These are phyloP conservation scores for Pseudogymnoascus pannorum DNA, from an alignment of 2,329 filamentous ascomycete genomes.

Conservation along the genomic window DNA sequence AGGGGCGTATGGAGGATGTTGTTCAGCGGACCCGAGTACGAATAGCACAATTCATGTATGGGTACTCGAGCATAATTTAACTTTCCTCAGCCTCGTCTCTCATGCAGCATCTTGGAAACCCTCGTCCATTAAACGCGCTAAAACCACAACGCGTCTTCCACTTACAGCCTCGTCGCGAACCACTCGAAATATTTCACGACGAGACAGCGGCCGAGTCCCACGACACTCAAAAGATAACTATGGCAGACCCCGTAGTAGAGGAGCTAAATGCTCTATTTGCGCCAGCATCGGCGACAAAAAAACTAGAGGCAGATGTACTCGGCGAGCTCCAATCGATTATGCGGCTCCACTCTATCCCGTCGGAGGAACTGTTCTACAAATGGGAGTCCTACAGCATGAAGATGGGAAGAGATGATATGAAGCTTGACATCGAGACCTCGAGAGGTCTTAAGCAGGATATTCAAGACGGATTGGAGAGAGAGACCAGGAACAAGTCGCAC, in stretches of 20 bases:
- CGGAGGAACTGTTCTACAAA: conserved; percentile 92
- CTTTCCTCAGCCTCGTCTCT: conserved; percentile 6
- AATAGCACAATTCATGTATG: conserved; percentile 6
- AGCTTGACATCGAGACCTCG: conserved; percentile 61
- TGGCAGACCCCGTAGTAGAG: conserved; percentile 18
- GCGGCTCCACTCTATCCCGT: conserved; percentile 69
- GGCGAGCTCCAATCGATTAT: conserved; percentile 79
- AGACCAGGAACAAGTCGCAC: conserved; percentile 59
- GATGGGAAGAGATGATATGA: conserved; percentile 75
- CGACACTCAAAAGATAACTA: conserved; percentile 3
- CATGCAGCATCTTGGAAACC: conserved; percentile 2
- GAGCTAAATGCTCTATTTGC: conserved; percentile 26
- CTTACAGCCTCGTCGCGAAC: conserved; percentile 9
- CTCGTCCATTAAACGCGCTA: conserved; percentile 2
- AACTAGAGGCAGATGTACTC: conserved; percentile 68
- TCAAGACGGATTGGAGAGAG: conserved; percentile 75
- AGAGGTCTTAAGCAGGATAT: conserved; percentile 79
- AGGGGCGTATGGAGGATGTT: background rate
- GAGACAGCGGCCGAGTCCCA: background rate
- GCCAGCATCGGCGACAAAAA: conserved; percentile 14
- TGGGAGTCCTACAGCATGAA: conserved; percentile 98
- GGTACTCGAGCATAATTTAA: background rate
- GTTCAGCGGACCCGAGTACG: background rate
- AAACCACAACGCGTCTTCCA: conserved; percentile 4
- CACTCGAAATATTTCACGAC: conserved; percentile 7